Evolutionary conservation across 2,329 filamentous ascomycete genomes (phyloP).

Genomic region (Penicillium sp.): DNA sequence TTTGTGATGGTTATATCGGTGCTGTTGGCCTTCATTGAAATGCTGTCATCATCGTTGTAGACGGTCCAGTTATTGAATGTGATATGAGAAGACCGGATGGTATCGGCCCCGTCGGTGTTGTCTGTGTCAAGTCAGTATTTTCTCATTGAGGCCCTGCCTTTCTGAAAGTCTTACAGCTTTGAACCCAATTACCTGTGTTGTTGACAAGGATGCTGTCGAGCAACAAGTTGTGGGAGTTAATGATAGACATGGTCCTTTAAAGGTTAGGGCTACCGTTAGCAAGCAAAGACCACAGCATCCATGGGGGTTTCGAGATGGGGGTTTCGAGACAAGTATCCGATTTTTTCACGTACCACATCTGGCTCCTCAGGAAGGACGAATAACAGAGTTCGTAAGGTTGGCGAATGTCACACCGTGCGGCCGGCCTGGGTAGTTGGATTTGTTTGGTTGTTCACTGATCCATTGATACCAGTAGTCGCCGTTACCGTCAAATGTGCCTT

Average conservation of each 20-base stretch:
- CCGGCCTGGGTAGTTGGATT: slow-evolving; percentile 31
- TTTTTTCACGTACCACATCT: slow-evolving; percentile 52
- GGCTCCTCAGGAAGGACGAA: slow-evolving; percentile 46
- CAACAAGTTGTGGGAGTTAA: slow-evolving; percentile 47
- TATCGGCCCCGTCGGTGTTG: slow-evolving; percentile 55
- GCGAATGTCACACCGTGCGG: slow-evolving; percentile 30
- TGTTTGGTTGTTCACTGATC: slow-evolving; percentile 16
- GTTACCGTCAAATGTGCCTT: slow-evolving; percentile 48
- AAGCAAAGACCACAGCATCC: too few relatives aligned
- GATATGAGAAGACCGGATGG: slow-evolving; percentile 53
- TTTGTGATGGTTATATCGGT: slow-evolving; percentile 54
- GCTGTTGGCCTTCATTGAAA: slow-evolving; percentile 56
- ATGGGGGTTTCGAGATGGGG: too few relatives aligned
- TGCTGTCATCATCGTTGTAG: slow-evolving; percentile 53
- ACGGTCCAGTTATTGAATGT: slow-evolving; percentile 52
- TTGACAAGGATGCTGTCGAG: slow-evolving; percentile 55
- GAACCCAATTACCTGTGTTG: slow-evolving; percentile 32
- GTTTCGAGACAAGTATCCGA: too few relatives aligned
- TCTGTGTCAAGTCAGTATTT: not conserved
- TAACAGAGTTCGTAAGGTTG: slow-evolving; percentile 14
- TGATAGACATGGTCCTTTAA: slow-evolving; percentile 51
- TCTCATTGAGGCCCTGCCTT: too few relatives aligned
- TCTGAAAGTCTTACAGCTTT: slow-evolving; percentile 10
- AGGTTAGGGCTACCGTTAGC: not conserved
- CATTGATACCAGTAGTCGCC: slow-evolving; percentile 45